Conservation (phyloP, 305 asterid genomes). For the Ilex paraguariensis region DNA sequence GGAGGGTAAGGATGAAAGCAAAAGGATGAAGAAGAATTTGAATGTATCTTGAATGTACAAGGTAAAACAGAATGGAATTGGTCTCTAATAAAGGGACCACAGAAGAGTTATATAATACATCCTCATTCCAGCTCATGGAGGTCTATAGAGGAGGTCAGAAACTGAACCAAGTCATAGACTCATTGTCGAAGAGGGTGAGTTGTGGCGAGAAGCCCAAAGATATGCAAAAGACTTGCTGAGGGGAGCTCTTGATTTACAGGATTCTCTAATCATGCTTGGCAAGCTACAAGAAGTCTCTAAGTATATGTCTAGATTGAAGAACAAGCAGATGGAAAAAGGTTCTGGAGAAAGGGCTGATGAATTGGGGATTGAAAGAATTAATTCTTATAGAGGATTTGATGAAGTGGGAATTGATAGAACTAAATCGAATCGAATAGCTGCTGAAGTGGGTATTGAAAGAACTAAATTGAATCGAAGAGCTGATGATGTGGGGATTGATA, state of each 20-base stretch:
- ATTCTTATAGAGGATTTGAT: constrained; percentile 10
- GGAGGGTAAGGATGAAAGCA: constrained; percentile 14
- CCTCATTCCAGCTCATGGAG: constrained; percentile 42
- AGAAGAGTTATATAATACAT: constrained; percentile 27
- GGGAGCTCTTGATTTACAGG: constrained; percentile 72
- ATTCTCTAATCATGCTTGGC: constrained; percentile 50
- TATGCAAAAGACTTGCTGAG: constrained; percentile 46
- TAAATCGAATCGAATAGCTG: constrained; percentile 3
- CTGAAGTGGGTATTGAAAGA: constrained; percentile 13
- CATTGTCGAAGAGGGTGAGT: constrained; percentile 29
- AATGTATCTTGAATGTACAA: constrained; percentile 16
- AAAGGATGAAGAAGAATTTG: constrained; percentile 13
- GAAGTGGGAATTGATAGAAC: constrained; percentile 16
- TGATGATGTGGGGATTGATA: constrained; percentile 15
- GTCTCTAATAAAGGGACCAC: constrained; percentile 16
- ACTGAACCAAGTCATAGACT: constrained; percentile 31
- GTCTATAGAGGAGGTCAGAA: constrained; percentile 46
- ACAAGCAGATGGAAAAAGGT: constrained; percentile 30
- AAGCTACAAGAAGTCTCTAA: constrained; percentile 59
- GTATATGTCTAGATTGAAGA: constrained; percentile 29
- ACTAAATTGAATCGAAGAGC: constrained; percentile 5
- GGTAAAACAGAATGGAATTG: constrained; percentile 16
- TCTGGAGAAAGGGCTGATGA: constrained; percentile 16
- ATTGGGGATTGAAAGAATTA: constrained; percentile 18
- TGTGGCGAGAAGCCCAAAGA: constrained; percentile 29